Conservation (phyloP, 768 basidiomycete species). For the Xerocomellus dryophilus region DNA sequence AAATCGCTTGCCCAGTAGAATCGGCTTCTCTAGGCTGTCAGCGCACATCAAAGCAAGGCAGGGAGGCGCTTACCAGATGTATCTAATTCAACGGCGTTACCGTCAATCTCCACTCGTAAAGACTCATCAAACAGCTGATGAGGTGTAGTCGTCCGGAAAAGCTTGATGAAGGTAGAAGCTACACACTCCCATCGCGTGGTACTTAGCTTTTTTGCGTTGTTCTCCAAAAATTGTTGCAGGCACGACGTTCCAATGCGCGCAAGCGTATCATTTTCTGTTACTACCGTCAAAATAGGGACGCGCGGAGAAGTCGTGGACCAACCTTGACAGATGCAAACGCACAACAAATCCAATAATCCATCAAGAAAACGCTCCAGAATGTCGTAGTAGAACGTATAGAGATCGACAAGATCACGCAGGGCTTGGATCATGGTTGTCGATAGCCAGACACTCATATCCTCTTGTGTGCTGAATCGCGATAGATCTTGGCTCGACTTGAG, state of each 20-base stretch:
- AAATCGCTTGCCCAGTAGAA: conserved; percentile 58
- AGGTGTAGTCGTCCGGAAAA: conserved; percentile 98
- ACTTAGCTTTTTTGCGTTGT: conserved; percentile 84
- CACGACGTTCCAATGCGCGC: conserved; percentile 98
- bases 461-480: conserved; percentile 90
- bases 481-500: conserved; percentile 90
- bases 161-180: conserved; percentile 85
- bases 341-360: conserved; percentile 88
- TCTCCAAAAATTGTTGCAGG: conserved; percentile 92
- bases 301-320: not conserved
- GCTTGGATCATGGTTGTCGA: conserved; percentile 99
- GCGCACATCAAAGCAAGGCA: not conserved
- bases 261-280: conserved; percentile 91
- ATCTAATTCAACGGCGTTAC: conserved; percentile 53
- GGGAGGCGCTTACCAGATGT: conserved; percentile 29
- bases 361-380: conserved; percentile 88
- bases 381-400: conserved; percentile 94
- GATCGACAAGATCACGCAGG: conserved; percentile 88
- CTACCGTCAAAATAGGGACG: conserved; percentile 2
- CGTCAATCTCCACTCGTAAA: conserved; percentile 81
- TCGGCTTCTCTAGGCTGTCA: conserved; percentile 36
- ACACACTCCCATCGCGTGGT: conserved; percentile 87
- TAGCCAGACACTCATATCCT: conserved; percentile 99
- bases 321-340: conserved; percentile 99
- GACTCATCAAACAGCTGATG: conserved; percentile 95